Evolutionary conservation across 2,329 filamentous ascomycete genomes (phyloP), one percentile per base, ranked within the genome.

Genomic region (Colletotrichum sp.): DNA sequence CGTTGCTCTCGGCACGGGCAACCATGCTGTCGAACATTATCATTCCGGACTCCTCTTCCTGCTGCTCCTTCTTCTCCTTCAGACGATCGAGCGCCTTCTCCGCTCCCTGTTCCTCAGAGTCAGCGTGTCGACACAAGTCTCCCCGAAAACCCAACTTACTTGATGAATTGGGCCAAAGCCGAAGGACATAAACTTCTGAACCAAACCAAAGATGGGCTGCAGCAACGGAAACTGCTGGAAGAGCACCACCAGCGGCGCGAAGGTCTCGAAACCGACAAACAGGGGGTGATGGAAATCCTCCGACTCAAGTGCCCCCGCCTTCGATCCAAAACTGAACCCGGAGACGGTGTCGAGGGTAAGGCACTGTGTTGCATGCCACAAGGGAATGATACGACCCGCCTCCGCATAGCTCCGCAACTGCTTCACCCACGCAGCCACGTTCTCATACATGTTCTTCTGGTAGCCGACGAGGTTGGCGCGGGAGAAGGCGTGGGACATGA

Each of bases 61-160:
- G 58, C 0, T 32, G 30, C n/a, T n/a, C 58, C 12, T 61, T 61
- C 58, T 24, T 61, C 28, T 61, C 30, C 16, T 61, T 34, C 0
- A 61, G 30, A 13, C 58, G 30, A 2, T 61, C 58, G 26, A 61
- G 58, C 0, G 58, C 30, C 58, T 61, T 61, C 28, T 18, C 28
- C 16, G 58, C 28, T 13, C 58, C 12, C 28, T 21, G 28, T 34
- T 52, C 10, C 58, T 13, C 8, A 9, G 18, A 15, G 3, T 61
- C 28, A 34, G 58, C 26, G 6, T n/a, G 0, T 16, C 0, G 4
- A 58, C 8, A 28, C 1, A 6, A 58, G 15, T 1, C 0, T 58
- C 8, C 0, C 0, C 1, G 1, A 12, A 0, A n/a, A 30, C 0
- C 1, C 28, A 18, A 61, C 28, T 8, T 6, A 61, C 58, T 16